Evolutionary conservation across 2,329 filamentous ascomycete species (phyloP), one percentile per base, ranked within the genome.

Genomic region (Pseudogymnoascus sp.): DNA sequence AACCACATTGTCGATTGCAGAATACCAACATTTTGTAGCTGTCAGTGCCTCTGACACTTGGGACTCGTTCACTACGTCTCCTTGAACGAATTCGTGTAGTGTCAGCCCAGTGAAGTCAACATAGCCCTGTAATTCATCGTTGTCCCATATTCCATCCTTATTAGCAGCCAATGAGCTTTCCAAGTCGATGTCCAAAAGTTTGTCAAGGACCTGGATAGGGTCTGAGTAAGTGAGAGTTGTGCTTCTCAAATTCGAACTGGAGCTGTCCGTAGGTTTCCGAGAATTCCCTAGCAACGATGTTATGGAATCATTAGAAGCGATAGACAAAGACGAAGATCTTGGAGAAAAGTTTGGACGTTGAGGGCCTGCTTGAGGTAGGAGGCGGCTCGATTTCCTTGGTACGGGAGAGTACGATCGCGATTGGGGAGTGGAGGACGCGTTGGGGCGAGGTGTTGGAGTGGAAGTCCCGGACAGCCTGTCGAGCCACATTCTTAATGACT

Each of bases 31-130:
- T 77, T 93, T 88, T 78, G 89, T 85, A 65, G 85, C 77, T 60
- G 85, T 86, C 74, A 90, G 87, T 53, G 81, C 74, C 70, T 77
- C 82, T 76, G 81, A 78, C 72, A 75, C 50, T 64, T 66, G 31
- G 14, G 64, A 62, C 19, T 69, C 64, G 26, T 62, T 31, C 2
- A 41, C 31, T 16, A 40, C 24, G 16, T 66, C 61, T 24, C 38
- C 64, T 38, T 62, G 65, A 22, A 64, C 67, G 28, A 73, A 65
- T 66, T 91, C 89, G 65, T 88, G 84, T 66, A 99, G 78, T 67
- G 89, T 90, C 60, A 95, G 76, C 0, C 84, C 89, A 11, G 82
- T 86, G 77, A 99, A 97, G 68, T 96, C 89, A 67, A 93, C 86
- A 4, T 89, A 82, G 38, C 85, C 79, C 1, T 64, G 62, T 7